Percentiles rank a stretch among this genome's conserved stretches.
phyloP scores from a whole-genome alignment of 371 early-diverging fungal species.

The Smittium mucronatum region DNA sequence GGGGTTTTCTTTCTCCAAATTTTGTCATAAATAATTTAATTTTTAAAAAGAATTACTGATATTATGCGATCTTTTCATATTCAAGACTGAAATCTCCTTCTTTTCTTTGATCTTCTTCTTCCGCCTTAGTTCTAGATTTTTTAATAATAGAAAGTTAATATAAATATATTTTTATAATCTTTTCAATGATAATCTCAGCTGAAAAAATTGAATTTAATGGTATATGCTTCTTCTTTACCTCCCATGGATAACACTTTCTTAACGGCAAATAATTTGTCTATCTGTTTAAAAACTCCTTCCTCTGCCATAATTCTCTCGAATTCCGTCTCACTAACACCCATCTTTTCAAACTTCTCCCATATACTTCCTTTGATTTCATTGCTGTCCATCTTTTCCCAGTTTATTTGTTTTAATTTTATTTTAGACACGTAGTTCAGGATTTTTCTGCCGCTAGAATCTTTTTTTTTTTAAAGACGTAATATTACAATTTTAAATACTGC shows the following conservation, averaged over 20 bases:
- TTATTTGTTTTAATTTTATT: constrained; percentile 62
- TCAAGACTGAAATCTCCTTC: constrained; percentile 51
- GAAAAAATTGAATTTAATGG: no score
- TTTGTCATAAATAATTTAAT: background rate
- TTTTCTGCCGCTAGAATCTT: constrained; percentile 23
- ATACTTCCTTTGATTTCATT: background rate
- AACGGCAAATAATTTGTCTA: constrained; percentile 64
- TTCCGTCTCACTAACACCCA: constrained; percentile 30
- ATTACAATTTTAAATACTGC: no score
- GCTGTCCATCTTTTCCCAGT: constrained; percentile 62
- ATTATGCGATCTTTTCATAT: constrained; percentile 61
- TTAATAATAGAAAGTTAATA: constrained; percentile 22
- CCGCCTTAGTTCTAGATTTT: constrained; percentile 12
- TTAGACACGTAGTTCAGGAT: constrained; percentile 45
- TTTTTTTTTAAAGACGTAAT: background rate
- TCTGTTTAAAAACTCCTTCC: constrained; percentile 48
- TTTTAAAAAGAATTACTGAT: constrained; percentile 10
- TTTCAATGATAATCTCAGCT: background rate
- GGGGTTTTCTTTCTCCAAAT: no score
- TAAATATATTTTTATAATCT: constrained; percentile 25
- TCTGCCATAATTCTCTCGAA: constrained; percentile 33
- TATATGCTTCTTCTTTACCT: no score
- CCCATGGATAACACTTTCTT: constrained; percentile 37
- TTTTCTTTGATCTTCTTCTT: constrained; percentile 19
- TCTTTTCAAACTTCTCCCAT: background rate